Evolutionary conservation across 1,284 basidiomycete genomes (phyloP).

Genomic region (Malassezia equina): DNA sequence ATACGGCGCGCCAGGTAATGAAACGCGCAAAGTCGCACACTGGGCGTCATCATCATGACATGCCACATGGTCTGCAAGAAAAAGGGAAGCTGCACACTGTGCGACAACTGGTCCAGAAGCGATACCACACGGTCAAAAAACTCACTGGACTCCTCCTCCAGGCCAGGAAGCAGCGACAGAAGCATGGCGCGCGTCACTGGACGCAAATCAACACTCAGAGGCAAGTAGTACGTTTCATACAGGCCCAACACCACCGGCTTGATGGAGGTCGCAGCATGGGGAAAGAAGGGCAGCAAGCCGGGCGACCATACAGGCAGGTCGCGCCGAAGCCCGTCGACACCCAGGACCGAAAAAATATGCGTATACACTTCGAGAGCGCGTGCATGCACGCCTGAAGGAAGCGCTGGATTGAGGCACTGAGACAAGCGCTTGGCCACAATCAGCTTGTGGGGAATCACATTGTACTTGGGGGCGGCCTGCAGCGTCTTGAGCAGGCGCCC

Average conservation of each 20-base stretch:
- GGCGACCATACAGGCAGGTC: constrained; percentile 91
- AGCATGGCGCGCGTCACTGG: constrained; percentile 89
- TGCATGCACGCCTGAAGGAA: constrained; percentile 93
- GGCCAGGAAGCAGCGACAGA: constrained; percentile 68
- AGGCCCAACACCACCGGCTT: constrained; percentile 32
- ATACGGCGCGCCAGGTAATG: constrained; percentile 75
- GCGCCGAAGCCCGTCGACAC: constrained; percentile 71
- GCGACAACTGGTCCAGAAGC: constrained; percentile 70
- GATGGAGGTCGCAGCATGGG: constrained; percentile 80
- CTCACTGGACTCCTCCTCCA: constrained; percentile 39
- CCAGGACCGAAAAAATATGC: constrained; percentile 78
- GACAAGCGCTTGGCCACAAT: constrained; percentile 87
- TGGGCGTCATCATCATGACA: constrained; percentile 77
- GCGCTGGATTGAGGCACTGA: constrained; percentile 90
- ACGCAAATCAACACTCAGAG: constrained; percentile 68
- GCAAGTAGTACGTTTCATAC: constrained; percentile 58
- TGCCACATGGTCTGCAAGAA: constrained; percentile 94
- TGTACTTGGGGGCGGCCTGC: constrained; percentile 80
- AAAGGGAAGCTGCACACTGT: constrained; percentile 60
- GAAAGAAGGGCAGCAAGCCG: constrained; percentile 94
- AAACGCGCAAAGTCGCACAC: constrained; percentile 71
- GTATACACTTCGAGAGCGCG: constrained; percentile 89
- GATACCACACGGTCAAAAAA: constrained; percentile 87
- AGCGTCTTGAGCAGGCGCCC: constrained; percentile 90
- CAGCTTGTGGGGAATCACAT: constrained; percentile 87